Base-by-base conservation (phyloP, 2,329 filamentous ascomycete genomes). In the Colletotrichum sp. region DNA sequence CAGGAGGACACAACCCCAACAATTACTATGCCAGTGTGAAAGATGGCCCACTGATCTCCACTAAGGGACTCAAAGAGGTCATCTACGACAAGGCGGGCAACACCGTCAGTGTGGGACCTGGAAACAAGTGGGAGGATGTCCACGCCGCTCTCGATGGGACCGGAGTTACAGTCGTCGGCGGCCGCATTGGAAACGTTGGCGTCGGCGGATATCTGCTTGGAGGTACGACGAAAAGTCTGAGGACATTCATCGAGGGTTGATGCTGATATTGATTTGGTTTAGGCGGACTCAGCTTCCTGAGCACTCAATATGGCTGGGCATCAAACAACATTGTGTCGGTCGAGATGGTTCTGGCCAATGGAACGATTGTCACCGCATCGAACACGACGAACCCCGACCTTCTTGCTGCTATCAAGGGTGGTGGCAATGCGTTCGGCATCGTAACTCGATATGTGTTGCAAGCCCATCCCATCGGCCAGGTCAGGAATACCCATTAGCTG, bases 1-100 rank as follows among this genome's bases (percentile, higher is more conserved):
- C 88, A 9, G 90, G 90, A 32, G 91, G 90, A 1, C 90, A 92
- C 81, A 89, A 88, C 72, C 87, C 89, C 5, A 90, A 91, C 78
- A 84, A 88, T 21, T 87, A 87, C 75, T 88, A 87, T 52, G 86
- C 90, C 3, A 92, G 87, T 77, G 87, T 89, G 62, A 80, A 86
- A 16, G 86, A 82, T 3, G 89, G 89, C 0, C 83, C 89, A 2
- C 80, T 89, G 7, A 87, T 92, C 76, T 89, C 89, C 18, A 84
- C 89, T 13, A 83, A 82, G 73, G 81, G 85, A 5, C 84, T 88
- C 18, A 81, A 89, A 63, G 79, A 85, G 68, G 80, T 89, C 13
- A 79, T 81, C 0, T 81, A 88, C 21, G 82, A 87, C 61, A 73
- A 81, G 5, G 79, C 80, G 28, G 83, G 83, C 3, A 80, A 83